Evolutionary conservation across 169 alveolate species (phyloP), one percentile per base, ranked within the genome.

Genomic region (Plasmodium falciparum): DNA sequence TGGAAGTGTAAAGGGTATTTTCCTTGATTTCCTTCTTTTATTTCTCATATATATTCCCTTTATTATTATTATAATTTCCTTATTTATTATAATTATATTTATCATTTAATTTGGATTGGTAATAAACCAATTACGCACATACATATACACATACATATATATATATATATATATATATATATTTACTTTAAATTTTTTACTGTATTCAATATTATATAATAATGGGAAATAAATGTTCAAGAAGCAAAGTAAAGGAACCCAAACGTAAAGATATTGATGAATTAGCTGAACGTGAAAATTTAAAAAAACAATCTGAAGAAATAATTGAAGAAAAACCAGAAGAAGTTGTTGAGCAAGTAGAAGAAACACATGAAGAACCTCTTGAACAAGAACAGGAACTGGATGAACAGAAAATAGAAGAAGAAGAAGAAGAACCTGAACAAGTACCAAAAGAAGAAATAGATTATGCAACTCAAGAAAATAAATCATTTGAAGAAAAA

Each of bases 261-360:
- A 90, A 90, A 85, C 88, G 95, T 66, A 90, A 88, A 61, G 93
- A 93, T 43, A 92, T 93, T 47, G 75, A 93, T 61, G 95, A 93
- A 54, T 49, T 74, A 47, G 91, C 93, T 2, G 93, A 71, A 49
- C 59, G 74, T 39, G 71, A 78, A 69, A 65, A 61, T 15, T 11
- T 61, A 11, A 52, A 90, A 59, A 29, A 59, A n/a, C 93, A 88
- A 72, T 3, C 62, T 45, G 29, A 62, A 26, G 71, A 74, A 50
- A 47, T 22, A 33, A 22, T 56, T 69, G 65, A 88, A 63, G 67
- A 90, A 83, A 45, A 88, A 2, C 47, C 85, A 73, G 88, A 66
- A 63, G 93, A 89, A 39, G 63, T 86, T 73, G 78, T 52, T 24
- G 62, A 88, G 3, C 83, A 74, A 52, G 12, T 15, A 15, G 75